Evolutionary conservation across 2,329 filamentous ascomycete genomes (phyloP).

Genomic region (Stachybotrys elegans): DNA sequence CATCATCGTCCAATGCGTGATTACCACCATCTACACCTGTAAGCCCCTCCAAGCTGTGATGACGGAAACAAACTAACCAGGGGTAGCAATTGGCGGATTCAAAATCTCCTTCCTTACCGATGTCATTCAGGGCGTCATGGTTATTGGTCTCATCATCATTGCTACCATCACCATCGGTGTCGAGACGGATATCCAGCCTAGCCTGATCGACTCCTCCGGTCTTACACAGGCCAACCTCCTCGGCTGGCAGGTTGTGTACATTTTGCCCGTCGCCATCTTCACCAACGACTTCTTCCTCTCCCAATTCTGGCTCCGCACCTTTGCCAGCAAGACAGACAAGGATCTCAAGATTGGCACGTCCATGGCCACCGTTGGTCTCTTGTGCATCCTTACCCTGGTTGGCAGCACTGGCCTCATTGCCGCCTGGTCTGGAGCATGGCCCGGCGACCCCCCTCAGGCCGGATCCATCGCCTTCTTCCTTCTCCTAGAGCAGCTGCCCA

Average conservation of each 20-base stretch:
- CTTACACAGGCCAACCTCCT: constrained; percentile 65
- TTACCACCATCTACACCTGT: constrained; percentile 84
- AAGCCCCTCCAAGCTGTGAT: too few relatives aligned
- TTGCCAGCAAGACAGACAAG: constrained; percentile 72
- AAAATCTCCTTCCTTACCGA: constrained; percentile 80
- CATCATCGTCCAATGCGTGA: constrained; percentile 69
- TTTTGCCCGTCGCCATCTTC: constrained; percentile 72
- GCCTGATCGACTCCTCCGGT: constrained; percentile 62
- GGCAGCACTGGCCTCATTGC: constrained; percentile 70
- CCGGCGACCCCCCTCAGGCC: constrained; percentile 52
- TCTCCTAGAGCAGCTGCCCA: constrained; percentile 65
- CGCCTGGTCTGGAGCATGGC: constrained; percentile 70
- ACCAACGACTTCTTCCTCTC: constrained; percentile 87
- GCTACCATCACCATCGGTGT: constrained; percentile 74
- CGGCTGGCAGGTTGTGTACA: constrained; percentile 83
- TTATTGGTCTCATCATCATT: constrained; percentile 68
- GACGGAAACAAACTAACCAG: too few relatives aligned
- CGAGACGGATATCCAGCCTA: constrained; percentile 65
- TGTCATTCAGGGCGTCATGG: constrained; percentile 75
- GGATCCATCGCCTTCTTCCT: constrained; percentile 71
- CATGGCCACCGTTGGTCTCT: constrained; percentile 60
- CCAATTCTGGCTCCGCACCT: constrained; percentile 79
- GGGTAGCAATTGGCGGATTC: constrained; percentile 76
- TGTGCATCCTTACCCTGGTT: constrained; percentile 67
- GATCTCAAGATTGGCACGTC: constrained; percentile 71